Evolutionary conservation across 1,284 basidiomycete species (phyloP), one percentile per base, ranked within the genome.

Genomic region (Sutorius eximius): DNA sequence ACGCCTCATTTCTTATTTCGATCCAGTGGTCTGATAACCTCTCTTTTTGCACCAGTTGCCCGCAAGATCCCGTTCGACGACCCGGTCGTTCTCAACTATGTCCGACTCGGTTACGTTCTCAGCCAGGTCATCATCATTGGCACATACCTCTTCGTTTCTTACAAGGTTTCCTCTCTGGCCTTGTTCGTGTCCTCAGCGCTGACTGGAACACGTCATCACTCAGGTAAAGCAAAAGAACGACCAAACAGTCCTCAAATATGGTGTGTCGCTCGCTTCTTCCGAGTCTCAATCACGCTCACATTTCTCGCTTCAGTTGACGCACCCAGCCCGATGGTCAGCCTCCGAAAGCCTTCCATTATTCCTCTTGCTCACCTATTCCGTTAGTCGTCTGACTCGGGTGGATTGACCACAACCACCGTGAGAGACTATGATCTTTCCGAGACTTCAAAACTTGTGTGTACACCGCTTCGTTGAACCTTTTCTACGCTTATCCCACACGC

Each of bases 191-290:
- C 5, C 13, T 44, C 34, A 12, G 44, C 24, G 33, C 52, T 58
- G 20, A 65, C 24, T 22, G 15, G 49, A n/a, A 52, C 62, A 68
- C 65, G 58, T 67, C 50, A 52, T 53, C 61, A 49, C 49, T 32
- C 63, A 95, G 91, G 86, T 98, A 75, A 95, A 93, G 81, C 78
- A 82, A 65, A 95, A 94, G 82, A 98, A 98, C 70, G 96, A 98
- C 75, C 82, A 91, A 71, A 94, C 93, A 3, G 92, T 97, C 36
- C 79, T 98, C 66, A 98, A 98, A 82, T 98, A 96, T 72, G 87
- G 86, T 87, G 42, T 50, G 82, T 77, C 24, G 1, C 11, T 27
- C 33, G n/a, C 13, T 43, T 30, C 32, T n/a, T 52, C 20, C 10
- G 30, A 32, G 15, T 41, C 20, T 13, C 24, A 40, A n/a, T 22